A percentile compares a stretch with the other conserved stretches of the same genome.
These are phyloP conservation scores for Ustilago xerochloae DNA, from an alignment of 1,284 basidiomycete genomes.

Conservation along the genomic window DNA sequence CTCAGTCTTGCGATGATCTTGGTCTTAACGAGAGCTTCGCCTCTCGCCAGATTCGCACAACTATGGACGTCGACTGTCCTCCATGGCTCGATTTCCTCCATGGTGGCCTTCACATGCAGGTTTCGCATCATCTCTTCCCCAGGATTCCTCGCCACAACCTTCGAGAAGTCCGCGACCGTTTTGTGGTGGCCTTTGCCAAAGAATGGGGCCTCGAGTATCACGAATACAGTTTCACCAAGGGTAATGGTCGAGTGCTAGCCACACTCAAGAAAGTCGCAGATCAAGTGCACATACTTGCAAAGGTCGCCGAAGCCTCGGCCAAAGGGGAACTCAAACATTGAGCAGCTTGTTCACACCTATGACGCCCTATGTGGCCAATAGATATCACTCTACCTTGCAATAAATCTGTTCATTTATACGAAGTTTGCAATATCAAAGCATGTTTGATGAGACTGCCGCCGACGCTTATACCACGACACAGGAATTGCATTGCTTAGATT, in stretches of 20 bases:
- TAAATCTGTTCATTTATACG: no score
- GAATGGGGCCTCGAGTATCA: slow-evolving; percentile 75
- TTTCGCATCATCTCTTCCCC: slow-evolving; percentile 96
- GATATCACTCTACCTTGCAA: no score
- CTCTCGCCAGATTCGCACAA: slow-evolving; percentile 92
- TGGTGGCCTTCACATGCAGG: slow-evolving; percentile 92
- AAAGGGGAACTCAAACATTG: slow-evolving; percentile 65
- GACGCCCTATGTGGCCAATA: no score
- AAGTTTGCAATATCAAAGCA: no score
- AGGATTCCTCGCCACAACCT: slow-evolving; percentile 94
- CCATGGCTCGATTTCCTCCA: slow-evolving; percentile 87
- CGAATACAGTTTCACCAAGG: slow-evolving; percentile 87
- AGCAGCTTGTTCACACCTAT: no score
- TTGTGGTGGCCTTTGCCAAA: slow-evolving; percentile 84
- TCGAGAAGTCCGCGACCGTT: slow-evolving; percentile 76
- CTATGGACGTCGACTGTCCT: slow-evolving; percentile 91
- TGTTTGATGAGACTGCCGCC: no score
- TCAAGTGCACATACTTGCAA: slow-evolving; percentile 75
- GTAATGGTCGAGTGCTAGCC: slow-evolving; percentile 81
- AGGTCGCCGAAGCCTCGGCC: slow-evolving; percentile 74
- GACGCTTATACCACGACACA: no score
- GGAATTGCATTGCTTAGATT: no score
- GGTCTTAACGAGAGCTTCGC: slow-evolving; percentile 91
- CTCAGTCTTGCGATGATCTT: slow-evolving; percentile 90
- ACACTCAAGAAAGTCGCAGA: slow-evolving; percentile 82